Conservation (phyloP, 495 filamentous ascomycete genomes). For the Aspergillus wentii region DNA sequence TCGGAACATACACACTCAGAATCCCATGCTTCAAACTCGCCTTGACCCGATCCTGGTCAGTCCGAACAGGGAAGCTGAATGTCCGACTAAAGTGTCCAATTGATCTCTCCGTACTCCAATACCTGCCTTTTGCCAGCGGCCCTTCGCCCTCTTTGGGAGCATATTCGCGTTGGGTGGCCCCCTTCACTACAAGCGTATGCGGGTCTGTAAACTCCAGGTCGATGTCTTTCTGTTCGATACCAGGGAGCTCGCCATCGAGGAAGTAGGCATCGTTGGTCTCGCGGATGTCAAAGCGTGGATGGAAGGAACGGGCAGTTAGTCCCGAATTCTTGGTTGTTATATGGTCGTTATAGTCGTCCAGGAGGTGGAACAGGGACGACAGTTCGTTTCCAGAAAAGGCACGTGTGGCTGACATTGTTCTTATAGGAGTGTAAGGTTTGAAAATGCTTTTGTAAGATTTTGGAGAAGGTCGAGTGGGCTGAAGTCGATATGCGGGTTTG, state of each 20-base stretch:
- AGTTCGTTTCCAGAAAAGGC: too few relatives aligned
- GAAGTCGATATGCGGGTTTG: too few relatives aligned
- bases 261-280: slow-evolving; percentile 66
- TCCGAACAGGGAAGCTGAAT: slow-evolving; percentile 69
- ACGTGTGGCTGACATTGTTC: too few relatives aligned
- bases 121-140: slow-evolving; percentile 37
- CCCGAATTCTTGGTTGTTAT: too few relatives aligned
- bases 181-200: slow-evolving; percentile 69
- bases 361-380: slow-evolving; percentile 65
- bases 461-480: too few relatives aligned
- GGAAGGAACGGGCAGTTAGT: slow-evolving; percentile 55
- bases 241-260: slow-evolving; percentile 85
- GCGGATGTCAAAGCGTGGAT: slow-evolving; percentile 75
- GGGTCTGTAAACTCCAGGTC: slow-evolving; percentile 80
- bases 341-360: slow-evolving; percentile 69
- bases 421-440: too few relatives aligned
- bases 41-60: slow-evolving; percentile 73
- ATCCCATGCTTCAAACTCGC: slow-evolving; percentile 75
- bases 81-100: slow-evolving; percentile 74
- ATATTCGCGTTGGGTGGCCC: slow-evolving; percentile 58
- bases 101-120: slow-evolving; percentile 76
- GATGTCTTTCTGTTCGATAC: slow-evolving; percentile 71
- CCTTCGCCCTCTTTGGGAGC: slow-evolving; percentile 16
- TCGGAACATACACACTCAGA: slow-evolving; percentile 68
- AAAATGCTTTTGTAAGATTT: too few relatives aligned